A percentile compares a stretch with the other conserved stretches of the same genome.
These are phyloP conservation scores for Pichia sp. DNA, from an alignment of 1,139 yeast species.

Conservation along the genomic window DNA sequence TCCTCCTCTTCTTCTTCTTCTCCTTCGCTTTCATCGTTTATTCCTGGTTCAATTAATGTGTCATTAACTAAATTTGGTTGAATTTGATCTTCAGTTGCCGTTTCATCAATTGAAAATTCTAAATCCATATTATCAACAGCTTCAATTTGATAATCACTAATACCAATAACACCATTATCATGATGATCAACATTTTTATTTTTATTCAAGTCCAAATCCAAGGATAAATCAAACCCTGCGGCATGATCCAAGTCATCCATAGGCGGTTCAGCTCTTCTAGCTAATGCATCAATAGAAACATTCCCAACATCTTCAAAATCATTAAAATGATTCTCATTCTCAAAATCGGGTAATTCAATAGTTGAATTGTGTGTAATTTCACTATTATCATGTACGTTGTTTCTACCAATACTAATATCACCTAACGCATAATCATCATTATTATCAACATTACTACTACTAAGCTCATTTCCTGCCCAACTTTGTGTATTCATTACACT, in stretches of 20 bases:
- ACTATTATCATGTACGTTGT: conserved; percentile 5
- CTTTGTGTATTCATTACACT: not conserved
- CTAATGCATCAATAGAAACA: conserved; percentile 48
- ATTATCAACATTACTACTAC: not conserved
- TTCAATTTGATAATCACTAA: conserved; percentile 7
- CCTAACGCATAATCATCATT: conserved; percentile 8
- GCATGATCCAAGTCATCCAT: conserved; percentile 36
- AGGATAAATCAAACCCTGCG: conserved; percentile 46
- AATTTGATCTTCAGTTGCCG: not conserved
- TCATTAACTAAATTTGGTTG: not conserved
- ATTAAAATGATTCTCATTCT: conserved; percentile 31
- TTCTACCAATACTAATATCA: conserved; percentile 18
- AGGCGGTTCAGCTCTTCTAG: conserved; percentile 35
- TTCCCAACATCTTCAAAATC: conserved; percentile 4
- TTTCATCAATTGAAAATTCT: conserved; percentile 31
- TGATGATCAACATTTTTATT: conserved; percentile 15
- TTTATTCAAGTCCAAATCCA: conserved; percentile 38
- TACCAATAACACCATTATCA: conserved; percentile 8
- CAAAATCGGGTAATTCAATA: conserved; percentile 1
- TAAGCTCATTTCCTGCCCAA: not conserved
- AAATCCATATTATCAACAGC: conserved; percentile 35
- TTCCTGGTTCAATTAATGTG: conserved; percentile 11
- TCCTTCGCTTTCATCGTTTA: conserved; percentile 9
- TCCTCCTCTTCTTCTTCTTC: conserved; percentile 6
- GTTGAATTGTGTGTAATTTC: conserved; percentile 1